Conservation (phyloP, 352 stramenopile species). For the Phytophthora ohioensis region DNA sequence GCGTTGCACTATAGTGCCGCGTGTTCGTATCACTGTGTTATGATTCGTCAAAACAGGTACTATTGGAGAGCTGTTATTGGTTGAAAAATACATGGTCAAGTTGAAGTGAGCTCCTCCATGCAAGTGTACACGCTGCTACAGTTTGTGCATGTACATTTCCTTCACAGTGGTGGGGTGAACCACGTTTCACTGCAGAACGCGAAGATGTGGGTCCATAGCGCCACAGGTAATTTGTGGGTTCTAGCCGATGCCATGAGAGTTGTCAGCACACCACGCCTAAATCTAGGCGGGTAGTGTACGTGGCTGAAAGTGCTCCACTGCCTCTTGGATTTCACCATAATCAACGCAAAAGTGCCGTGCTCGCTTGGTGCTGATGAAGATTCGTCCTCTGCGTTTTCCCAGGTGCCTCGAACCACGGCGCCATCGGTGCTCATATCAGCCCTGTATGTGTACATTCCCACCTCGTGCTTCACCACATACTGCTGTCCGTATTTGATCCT, state of each 20-base stretch:
- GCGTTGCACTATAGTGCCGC: no score
- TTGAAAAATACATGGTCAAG: constrained; percentile 2
- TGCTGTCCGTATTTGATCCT: constrained; percentile 58
- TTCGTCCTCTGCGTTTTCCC: constrained; percentile 57
- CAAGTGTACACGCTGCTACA: background rate
- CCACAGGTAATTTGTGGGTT: constrained; percentile 48
- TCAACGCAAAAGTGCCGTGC: constrained; percentile 66
- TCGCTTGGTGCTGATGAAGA: constrained; percentile 45
- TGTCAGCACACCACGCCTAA: constrained; percentile 45
- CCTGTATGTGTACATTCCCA: constrained; percentile 64
- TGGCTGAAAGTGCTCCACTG: constrained; percentile 63
- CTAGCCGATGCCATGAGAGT: constrained; percentile 60
- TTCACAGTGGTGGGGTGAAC: constrained; percentile 39
- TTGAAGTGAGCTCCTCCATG: constrained; percentile 19
- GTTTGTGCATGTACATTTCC: constrained; percentile 5
- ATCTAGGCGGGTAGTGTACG: constrained; percentile 49
- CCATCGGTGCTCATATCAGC: constrained; percentile 50
- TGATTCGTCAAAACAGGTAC: constrained; percentile 11
- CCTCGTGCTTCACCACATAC: constrained; percentile 69
- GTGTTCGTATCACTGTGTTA: no score
- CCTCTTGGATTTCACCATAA: constrained; percentile 48
- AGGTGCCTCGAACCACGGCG: constrained; percentile 53
- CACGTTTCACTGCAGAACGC: constrained; percentile 65
- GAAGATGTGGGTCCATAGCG: constrained; percentile 64
- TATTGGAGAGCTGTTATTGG: no score